Evolutionary conservation across 495 filamentous ascomycete species (phyloP), one percentile per base, ranked within the genome.

Genomic region (Niebla homalea): DNA sequence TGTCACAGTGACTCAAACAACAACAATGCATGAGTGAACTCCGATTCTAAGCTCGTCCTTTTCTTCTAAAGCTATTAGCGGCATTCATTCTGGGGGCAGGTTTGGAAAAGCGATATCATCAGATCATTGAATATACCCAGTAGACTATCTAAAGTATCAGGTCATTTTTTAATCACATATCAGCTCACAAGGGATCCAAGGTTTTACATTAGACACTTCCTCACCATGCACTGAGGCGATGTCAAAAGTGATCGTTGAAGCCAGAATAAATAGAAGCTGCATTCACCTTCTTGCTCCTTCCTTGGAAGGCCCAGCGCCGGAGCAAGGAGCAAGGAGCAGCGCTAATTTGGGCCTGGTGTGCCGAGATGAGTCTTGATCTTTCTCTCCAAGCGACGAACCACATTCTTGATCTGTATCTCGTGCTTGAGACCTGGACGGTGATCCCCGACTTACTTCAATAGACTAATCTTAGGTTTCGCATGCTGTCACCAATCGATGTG

Each of bases 41-140:
- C 29, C 10, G 29, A 4, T 5, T 15, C n/a, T 35, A 48, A 36
- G 16, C 43, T 21, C 18, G 2, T 45, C 23, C 43, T 48, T 48
- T 48, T 48, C 16, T 48, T 16, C 36, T 16, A 1, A 4, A 11
- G 8, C 29, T 15, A 8, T 48, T 48, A 48, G 45, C 45, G 45
- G 45, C 26, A 48, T 48, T 18, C n/a, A 36, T 25, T 45, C 8
- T 10, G 21, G 21, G 15, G 45, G 45, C 12, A 36, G 14, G 23
- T 7, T 36, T 48, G 5, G 25, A 48, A 48, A 48, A 48, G 45
- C 45, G 45, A 7, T 32, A 32, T 48, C 45, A 26, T 48, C 36
- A 7, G 10, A 32, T 48, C 45, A 26, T 48, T 48, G 18, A 48
- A 29, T 36, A 48, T 48, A 48, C 45, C 45, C 45, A 36, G 36